These are phyloP conservation scores for Phaeosphaeriaceae sp. DNA, from an alignment of 2,329 filamentous ascomycete species.

Conservation along the genomic window DNA sequence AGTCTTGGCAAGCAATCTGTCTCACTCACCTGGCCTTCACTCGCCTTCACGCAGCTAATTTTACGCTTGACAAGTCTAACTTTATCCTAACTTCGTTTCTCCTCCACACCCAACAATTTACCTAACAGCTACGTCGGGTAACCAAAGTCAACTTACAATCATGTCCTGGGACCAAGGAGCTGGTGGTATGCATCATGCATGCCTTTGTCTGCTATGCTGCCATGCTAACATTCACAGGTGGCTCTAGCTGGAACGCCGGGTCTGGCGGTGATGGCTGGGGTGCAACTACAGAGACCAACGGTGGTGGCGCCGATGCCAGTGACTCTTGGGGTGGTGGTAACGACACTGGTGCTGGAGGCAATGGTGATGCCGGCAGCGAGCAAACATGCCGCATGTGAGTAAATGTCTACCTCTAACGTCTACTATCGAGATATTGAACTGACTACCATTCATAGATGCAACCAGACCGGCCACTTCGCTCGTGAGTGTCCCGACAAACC, in stretches of 20 bases:
- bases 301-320: slow-evolving; percentile 10
- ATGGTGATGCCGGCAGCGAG: slow-evolving; percentile 30
- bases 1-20: slow-evolving; percentile 7
- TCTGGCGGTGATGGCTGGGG: slow-evolving; percentile 15
- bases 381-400: slow-evolving; percentile 52
- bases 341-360: slow-evolving; percentile 17
- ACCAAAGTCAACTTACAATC: background rate
- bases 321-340: slow-evolving; percentile 28
- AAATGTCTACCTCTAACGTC: background rate
- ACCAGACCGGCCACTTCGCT: slow-evolving; percentile 53
- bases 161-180: slow-evolving; percentile 32
- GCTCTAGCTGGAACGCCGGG: slow-evolving; percentile 16
- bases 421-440: slow-evolving; percentile 18
- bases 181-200: slow-evolving; percentile 11
- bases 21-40: background rate
- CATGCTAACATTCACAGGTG: slow-evolving; percentile 24
- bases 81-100: background rate
- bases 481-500: slow-evolving; percentile 57
- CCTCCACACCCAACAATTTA: background rate
- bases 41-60: slow-evolving; percentile 3
- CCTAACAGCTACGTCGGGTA: no score
- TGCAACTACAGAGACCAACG: slow-evolving; percentile 8
- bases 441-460: slow-evolving; percentile 48
- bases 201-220: slow-evolving; percentile 10
- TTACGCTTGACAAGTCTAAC: background rate